Conservation (phyloP, 2,329 filamentous ascomycete species). For the Incumbomyces lentus region DNA sequence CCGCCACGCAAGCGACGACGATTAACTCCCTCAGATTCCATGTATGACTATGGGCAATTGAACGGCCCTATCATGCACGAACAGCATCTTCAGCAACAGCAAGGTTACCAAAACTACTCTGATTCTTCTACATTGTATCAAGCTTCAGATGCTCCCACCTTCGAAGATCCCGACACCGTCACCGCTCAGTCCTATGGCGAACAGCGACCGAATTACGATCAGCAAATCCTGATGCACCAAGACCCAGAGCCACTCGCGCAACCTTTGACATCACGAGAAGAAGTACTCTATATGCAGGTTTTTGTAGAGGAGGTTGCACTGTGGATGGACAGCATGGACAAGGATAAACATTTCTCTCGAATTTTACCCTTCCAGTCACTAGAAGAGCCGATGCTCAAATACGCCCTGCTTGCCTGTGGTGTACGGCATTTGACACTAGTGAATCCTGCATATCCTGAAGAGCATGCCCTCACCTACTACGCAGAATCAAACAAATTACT, state of each 20-base stretch:
- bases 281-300: slow-evolving; percentile 80
- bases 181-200: slow-evolving; percentile 23
- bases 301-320: slow-evolving; percentile 83
- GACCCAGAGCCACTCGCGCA: slow-evolving; percentile 32
- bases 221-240: slow-evolving; percentile 12
- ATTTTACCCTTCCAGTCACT: slow-evolving; percentile 75
- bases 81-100: slow-evolving; percentile 36
- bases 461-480: slow-evolving; percentile 74
- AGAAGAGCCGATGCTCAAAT: slow-evolving; percentile 75
- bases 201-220: slow-evolving; percentile 17
- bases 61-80: slow-evolving; percentile 29
- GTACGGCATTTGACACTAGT: slow-evolving; percentile 68
- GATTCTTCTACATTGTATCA: slow-evolving; percentile 34
- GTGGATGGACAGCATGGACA: slow-evolving; percentile 91
- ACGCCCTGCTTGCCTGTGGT: slow-evolving; percentile 80
- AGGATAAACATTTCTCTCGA: slow-evolving; percentile 74
- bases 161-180: slow-evolving; percentile 23
- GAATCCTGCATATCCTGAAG: slow-evolving; percentile 59
- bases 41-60: slow-evolving; percentile 26
- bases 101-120: slow-evolving; percentile 27
- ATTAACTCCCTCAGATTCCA: slow-evolving; percentile 17
- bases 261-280: slow-evolving; percentile 63
- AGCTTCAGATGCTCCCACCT: slow-evolving; percentile 26
- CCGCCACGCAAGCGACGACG: slow-evolving; percentile 25
- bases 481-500: slow-evolving; percentile 73